A percentile compares a stretch with the other conserved stretches of the same genome.
These are phyloP conservation scores for Paracorniculantispora psalliotae DNA, from an alignment of 2,329 filamentous ascomycete genomes.

Conservation along the genomic window DNA sequence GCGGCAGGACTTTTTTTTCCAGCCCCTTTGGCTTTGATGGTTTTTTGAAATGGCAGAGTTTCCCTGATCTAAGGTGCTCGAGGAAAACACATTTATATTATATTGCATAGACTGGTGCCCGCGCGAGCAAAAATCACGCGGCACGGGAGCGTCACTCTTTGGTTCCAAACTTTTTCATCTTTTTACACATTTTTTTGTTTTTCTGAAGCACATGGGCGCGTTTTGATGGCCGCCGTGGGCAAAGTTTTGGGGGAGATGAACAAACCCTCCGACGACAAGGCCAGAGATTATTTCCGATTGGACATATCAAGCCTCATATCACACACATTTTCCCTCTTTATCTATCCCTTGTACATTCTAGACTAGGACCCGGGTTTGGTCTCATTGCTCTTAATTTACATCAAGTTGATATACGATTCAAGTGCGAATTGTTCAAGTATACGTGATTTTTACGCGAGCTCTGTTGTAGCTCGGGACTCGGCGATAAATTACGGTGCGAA, in stretches of 20 bases:
- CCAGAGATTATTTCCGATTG: slow-evolving; percentile 21
- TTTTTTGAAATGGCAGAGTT: not conserved
- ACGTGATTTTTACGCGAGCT: no score
- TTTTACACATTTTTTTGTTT: not conserved
- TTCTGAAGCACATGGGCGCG: not conserved
- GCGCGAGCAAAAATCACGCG: slow-evolving; percentile 17
- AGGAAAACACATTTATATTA: slow-evolving; percentile 5
- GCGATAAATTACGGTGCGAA: no score
- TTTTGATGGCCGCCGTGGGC: not conserved
- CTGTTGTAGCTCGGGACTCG: no score
- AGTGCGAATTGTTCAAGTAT: no score
- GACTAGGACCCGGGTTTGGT: slow-evolving; percentile 28
- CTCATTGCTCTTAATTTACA: slow-evolving; percentile 20
- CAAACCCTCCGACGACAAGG: slow-evolving; percentile 19
- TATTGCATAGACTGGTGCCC: slow-evolving; percentile 10
- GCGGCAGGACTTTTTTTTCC: slow-evolving; percentile 4
- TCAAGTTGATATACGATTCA: slow-evolving; percentile 18
- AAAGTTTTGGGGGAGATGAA: not conserved
- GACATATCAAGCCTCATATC: slow-evolving; percentile 30
- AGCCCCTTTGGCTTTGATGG: no score
- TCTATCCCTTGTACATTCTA: slow-evolving; percentile 29
- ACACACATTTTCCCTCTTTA: slow-evolving; percentile 22
- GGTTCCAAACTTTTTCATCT: slow-evolving; percentile 11
- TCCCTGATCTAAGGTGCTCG: not conserved
- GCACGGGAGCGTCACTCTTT: slow-evolving; percentile 16